Evolutionary conservation across 2,329 filamentous ascomycete genomes (phyloP), one percentile per base, ranked within the genome.

Genomic region (Colletotrichum sp.): DNA sequence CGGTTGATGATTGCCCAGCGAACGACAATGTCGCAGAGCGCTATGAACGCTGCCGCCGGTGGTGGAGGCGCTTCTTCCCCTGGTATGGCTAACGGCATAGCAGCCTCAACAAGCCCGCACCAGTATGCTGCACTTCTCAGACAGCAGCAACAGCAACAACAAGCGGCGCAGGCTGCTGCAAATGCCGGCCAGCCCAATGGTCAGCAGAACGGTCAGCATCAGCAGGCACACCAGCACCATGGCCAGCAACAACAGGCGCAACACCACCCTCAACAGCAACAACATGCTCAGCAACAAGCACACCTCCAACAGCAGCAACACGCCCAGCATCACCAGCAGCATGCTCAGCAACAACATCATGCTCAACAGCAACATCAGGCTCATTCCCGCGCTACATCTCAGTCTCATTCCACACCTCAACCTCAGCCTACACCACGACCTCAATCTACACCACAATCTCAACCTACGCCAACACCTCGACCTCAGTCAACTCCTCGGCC

Each of bases 121-220:
- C 90, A 92, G 77, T 92, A 92, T 79, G 90, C 90, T 2, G 90
- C 91, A 72, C 84, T 92, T 39, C 86, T 92, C 10, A 84, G 90
- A 60, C 89, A 90, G 52, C 90, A 92, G 78, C 90, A 92, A 77
- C 89, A 91, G 76, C 85, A 87, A 73, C 83, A 84, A 74, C 83
- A 84, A 10, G 81, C 81, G 5, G 81, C 80, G 9, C 76, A 85
- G 76, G 84, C 84, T 13, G 82, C 82, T 12, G 80, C 80, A 0
- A 71, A 76, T 49, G 79, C 68, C 16, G 66, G 60, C 18, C 76
- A 79, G 30, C 80, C 78, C 5, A 82, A 83, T 18, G 57, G 76
- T 44, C 78, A 75, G 32, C 71, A 76, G n/a, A 70, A 78, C 18
- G 69, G 71, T 6, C 72, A 76, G 24, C 78, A 75, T 32, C 78